Percentiles rank a stretch among this genome's conserved stretches.
Evolutionary conservation across 257 asterid species (phyloP).

Genomic region (Craterostigma plantagineum): DNA sequence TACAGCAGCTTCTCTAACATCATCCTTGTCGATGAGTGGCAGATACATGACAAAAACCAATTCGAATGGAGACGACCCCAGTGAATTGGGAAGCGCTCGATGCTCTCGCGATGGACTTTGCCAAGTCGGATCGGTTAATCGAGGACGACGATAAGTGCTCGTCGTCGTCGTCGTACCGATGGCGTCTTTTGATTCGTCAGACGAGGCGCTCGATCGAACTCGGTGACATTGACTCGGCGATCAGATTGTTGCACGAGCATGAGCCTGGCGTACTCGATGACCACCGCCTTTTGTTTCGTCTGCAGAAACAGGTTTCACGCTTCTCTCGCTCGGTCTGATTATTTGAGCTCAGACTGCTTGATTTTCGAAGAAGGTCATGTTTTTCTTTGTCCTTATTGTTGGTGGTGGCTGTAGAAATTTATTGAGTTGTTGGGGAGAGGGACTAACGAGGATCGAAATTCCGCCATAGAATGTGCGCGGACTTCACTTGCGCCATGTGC

Average conservation of each 20-base stretch:
- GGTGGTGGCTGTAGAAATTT: slow-evolving; percentile 35
- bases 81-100: no score
- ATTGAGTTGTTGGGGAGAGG: slow-evolving; percentile 84
- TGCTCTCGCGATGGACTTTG: no score
- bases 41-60: no score
- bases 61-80: no score
- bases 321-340: neutral
- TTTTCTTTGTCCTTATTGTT: neutral
- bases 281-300: slow-evolving; percentile 85
- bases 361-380: neutral
- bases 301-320: slow-evolving; percentile 74
- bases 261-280: slow-evolving; percentile 66
- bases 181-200: slow-evolving; percentile 70
- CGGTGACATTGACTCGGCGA: slow-evolving; percentile 72
- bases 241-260: slow-evolving; percentile 42
- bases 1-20: no score
- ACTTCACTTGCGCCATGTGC: slow-evolving; percentile 91
- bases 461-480: slow-evolving; percentile 61
- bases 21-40: no score
- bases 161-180: slow-evolving; percentile 49
- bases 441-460: slow-evolving; percentile 58
- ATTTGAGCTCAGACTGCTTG: neutral
- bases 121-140: no score
- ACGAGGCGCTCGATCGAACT: slow-evolving; percentile 57
- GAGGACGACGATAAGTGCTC: slow-evolving; percentile 21